Evolutionary conservation across 2,329 filamentous ascomycete genomes (phyloP), one percentile per base, ranked within the genome.

Genomic region (Capronia americana): DNA sequence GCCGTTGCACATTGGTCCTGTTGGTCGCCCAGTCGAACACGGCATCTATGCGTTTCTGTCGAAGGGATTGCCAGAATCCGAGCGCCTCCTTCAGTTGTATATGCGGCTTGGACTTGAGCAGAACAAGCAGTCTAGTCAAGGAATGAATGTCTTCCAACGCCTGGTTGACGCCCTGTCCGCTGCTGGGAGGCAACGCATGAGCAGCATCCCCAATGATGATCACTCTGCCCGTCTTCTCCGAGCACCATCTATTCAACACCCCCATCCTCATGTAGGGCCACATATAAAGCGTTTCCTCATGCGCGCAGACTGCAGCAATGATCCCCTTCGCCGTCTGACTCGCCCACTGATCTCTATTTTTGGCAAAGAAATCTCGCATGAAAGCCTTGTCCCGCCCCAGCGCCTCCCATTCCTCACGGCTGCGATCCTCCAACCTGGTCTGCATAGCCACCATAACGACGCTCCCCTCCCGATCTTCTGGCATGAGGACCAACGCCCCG

Each of bases 181-280:
- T 82, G 6, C 81, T 83, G 0, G 85, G 80, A 2, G 83, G 81
- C 65, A 87, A 75, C 0, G 85, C 84, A 75, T 87, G 85, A 0
- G 84, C 85, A 2, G 85, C 85, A 73, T 88, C 86, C 2, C 86
- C 86, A 2, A 87, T 74, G 1, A 88, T 75, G 3, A 88, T 77
- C 2, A 86, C 79, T 0, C 82, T 79, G 12, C 81, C 76, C 8
- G 59, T 41, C 2, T 77, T 75, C 20, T 79, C 77, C 82, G 83
- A 86, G 17, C 79, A 83, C 83, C 84, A 85, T 0, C 71, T 73
- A 2, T 79, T 77, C 0, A 85, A 77, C 70, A 78, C 79, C 0
- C 83, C 83, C 2, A 85, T 76, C 1, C 79, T 72, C 65, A 81
- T 82, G 44, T 84, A 85, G 0, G 83, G 81, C 83, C 84, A 85